Percentiles rank a stretch among this genome's conserved stretches.
Evolutionary conservation across 495 filamentous ascomycete genomes (phyloP).

Genomic region (Penicillium verhagenii): DNA sequence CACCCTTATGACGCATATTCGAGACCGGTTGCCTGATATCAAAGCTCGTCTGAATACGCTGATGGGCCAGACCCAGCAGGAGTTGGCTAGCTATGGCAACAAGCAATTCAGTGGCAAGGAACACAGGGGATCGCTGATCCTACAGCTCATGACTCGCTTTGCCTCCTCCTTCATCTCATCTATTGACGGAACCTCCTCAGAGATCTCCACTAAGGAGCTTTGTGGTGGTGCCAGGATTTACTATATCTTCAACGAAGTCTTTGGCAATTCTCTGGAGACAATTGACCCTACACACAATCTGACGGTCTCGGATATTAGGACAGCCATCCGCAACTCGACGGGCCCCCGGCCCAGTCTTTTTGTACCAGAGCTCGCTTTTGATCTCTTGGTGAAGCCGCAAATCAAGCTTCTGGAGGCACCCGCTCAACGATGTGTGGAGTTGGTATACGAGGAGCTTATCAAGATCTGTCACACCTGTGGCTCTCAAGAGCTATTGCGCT

Average conservation of each 20-base stretch:
- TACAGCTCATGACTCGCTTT: slow-evolving; percentile 98
- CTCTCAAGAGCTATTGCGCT: slow-evolving; percentile 86
- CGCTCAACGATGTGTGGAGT: slow-evolving; percentile 92
- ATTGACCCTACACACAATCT: slow-evolving; percentile 95
- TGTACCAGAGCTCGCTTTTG: slow-evolving; percentile 96
- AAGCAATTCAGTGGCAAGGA: slow-evolving; percentile 98
- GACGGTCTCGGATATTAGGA: slow-evolving; percentile 94
- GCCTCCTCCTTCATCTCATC: slow-evolving; percentile 97
- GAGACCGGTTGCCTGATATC: slow-evolving; percentile 93
- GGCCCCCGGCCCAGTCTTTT: slow-evolving; percentile 94
- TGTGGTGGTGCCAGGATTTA: slow-evolving; percentile 97
- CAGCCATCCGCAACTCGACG: slow-evolving; percentile 97
- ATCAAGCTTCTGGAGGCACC: slow-evolving; percentile 97
- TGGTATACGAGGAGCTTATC: slow-evolving; percentile 98
- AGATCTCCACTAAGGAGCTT: slow-evolving; percentile 98
- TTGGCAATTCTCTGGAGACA: slow-evolving; percentile 92
- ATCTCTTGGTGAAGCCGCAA: slow-evolving; percentile 95
- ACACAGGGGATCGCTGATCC: slow-evolving; percentile 88
- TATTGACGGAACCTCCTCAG: slow-evolving; percentile 96
- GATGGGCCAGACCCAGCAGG: slow-evolving; percentile 99
- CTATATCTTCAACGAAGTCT: slow-evolving; percentile 99
- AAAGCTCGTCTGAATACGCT: slow-evolving; percentile 96
- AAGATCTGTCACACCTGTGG: slow-evolving; percentile 99
- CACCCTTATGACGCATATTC: slow-evolving; percentile 94
- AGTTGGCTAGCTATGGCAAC: slow-evolving; percentile 96